Percentiles rank a stretch among this genome's conserved stretches.
These are phyloP conservation scores for Penicillium sclerotigenum DNA, from an alignment of 2,329 filamentous ascomycete genomes.

Conservation along the genomic window DNA sequence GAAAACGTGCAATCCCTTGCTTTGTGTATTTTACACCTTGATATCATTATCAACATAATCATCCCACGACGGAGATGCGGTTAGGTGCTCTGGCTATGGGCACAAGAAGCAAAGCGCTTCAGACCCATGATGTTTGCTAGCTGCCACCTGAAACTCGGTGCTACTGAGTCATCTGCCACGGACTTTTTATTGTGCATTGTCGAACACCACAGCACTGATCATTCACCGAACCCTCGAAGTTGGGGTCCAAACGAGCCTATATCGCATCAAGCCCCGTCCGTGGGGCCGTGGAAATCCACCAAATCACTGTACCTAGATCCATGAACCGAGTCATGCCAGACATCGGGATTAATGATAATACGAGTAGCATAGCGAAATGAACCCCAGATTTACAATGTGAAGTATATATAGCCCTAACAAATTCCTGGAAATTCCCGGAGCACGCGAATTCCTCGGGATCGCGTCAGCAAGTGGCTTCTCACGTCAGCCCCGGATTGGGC, in stretches of 20 bases:
- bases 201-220: neutral
- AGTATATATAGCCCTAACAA: neutral
- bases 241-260: neutral
- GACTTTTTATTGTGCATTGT: neutral
- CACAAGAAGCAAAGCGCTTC: neutral
- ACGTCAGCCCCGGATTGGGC: constrained; percentile 6
- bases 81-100: neutral
- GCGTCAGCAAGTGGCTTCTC: constrained; percentile 4
- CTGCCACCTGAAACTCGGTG: neutral
- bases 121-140: neutral
- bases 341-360: constrained; percentile 5
- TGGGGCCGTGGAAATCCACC: neutral
- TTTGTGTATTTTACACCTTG: neutral
- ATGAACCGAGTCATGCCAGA: constrained; percentile 1
- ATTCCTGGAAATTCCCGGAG: neutral
- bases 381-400: neutral
- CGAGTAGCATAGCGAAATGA: constrained; percentile 4
- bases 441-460: constrained; percentile 2
- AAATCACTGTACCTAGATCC: neutral
- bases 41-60: neutral
- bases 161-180: neutral
- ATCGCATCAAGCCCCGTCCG: neutral
- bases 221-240: neutral
- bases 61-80: neutral
- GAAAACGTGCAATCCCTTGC: neutral